These are phyloP conservation scores for Colletotrichum paranaense DNA, from an alignment of 2,329 filamentous ascomycete genomes.

Conservation along the genomic window DNA sequence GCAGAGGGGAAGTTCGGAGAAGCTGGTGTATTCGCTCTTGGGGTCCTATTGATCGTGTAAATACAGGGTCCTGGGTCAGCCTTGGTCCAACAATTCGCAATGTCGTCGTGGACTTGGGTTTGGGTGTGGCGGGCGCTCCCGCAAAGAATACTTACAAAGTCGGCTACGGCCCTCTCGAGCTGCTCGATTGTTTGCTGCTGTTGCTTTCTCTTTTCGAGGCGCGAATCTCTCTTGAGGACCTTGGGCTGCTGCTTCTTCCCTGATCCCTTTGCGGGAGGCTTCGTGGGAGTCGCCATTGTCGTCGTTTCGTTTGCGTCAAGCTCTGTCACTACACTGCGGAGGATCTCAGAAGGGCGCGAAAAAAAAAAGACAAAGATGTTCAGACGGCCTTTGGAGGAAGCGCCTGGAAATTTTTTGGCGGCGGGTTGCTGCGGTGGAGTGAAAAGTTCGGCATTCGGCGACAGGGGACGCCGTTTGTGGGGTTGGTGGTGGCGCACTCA, in stretches of 20 bases:
- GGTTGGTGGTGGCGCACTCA: neutral
- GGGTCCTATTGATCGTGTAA: constrained; percentile 59
- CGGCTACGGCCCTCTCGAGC: constrained; percentile 51
- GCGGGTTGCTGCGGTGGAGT: constrained; percentile 13
- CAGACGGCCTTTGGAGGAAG: constrained; percentile 2
- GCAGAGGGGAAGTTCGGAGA: constrained; percentile 88
- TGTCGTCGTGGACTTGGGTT: no score
- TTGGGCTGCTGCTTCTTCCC: constrained; percentile 42
- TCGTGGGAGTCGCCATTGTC: constrained; percentile 37
- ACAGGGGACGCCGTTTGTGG: constrained; percentile 26
- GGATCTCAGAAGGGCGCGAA: neutral
- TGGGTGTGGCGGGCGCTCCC: neutral
- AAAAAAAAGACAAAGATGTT: neutral
- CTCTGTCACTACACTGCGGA: neutral
- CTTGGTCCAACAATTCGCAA: neutral
- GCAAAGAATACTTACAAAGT: constrained; percentile 49
- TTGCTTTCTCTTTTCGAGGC: constrained; percentile 47
- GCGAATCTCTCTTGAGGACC: constrained; percentile 46
- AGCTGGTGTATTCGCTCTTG: constrained; percentile 73
- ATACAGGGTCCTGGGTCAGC: neutral
- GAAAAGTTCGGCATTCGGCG: constrained; percentile 34
- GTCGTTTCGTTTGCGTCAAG: constrained; percentile 5
- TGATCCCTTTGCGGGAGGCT: constrained; percentile 36
- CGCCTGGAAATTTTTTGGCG: constrained; percentile 31
- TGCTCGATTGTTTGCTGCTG: constrained; percentile 52